Conservation (phyloP, 495 filamentous ascomycete species). For the Choiromyces venosus region DNA sequence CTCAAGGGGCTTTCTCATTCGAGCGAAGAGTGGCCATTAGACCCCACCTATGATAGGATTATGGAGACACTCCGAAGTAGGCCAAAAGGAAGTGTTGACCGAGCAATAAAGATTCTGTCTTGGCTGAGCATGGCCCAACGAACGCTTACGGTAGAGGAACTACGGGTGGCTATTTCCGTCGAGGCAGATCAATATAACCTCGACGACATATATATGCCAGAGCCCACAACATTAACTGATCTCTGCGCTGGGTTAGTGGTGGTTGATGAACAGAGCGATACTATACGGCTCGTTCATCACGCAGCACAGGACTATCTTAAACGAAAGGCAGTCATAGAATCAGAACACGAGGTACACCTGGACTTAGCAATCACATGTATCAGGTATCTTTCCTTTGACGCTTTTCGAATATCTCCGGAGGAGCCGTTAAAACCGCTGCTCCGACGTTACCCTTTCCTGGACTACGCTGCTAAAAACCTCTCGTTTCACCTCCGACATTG, state of each 20-base stretch:
- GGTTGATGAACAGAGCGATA: conserved; percentile 12
- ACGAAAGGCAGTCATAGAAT: too few species aligned
- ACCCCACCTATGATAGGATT: conserved; percentile 4
- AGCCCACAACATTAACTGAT: conserved; percentile 1
- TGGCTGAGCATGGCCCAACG: conserved; percentile 11
- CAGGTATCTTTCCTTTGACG: too few species aligned
- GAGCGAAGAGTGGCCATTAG: neutral
- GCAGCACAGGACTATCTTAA: conserved; percentile 18
- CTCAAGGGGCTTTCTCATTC: too few species aligned
- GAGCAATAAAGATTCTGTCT: conserved; percentile 9
- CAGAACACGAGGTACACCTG: too few species aligned
- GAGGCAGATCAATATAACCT: neutral
- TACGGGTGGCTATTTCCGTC: conserved; percentile 1
- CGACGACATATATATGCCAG: conserved; percentile 4
- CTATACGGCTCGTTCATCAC: conserved; percentile 11
- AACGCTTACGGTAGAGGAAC: conserved; percentile 1
- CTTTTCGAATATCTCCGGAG: too few species aligned
- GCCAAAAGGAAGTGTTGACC: conserved; percentile 9
- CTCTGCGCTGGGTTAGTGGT: conserved; percentile 9
- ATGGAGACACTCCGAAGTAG: conserved; percentile 2
- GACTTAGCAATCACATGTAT: too few species aligned
- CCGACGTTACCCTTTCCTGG: conserved; percentile 9
- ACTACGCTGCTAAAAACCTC: neutral
- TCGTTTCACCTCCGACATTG: neutral
- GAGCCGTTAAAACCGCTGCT: too few species aligned